Base-by-base conservation (phyloP, 169 alveolate genomes). In the Plasmodium chabaudi region DNA sequence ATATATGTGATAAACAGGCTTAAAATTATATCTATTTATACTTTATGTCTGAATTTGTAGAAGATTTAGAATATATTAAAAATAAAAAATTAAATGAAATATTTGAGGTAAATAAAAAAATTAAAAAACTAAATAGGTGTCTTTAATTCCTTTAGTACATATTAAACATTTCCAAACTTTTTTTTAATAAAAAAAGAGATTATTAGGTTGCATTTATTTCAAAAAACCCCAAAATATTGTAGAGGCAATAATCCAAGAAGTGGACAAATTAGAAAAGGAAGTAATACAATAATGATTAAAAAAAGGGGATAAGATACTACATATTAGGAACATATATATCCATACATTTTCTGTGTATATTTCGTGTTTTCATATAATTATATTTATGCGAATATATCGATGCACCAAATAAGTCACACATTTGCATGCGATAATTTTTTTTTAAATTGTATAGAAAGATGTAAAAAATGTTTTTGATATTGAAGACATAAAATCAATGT, bases 221-320 rank as follows among this genome's bases (percentile, higher is more conserved):
- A 57, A 68, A 67, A 82, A 69, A 55, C 90, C 90, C 13, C 57
- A 57, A 67, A 82, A 82, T 61, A 39, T 82, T n/a, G 56, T 82
- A 47, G 72, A 67, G 72, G 53, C 84, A 6, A 67, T 82, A 19
- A 82, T 82, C 49, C 63, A 55, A 23, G 74, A 82, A 61, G 39
- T 82, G 39, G 57, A 56, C 56, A 82, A 55, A 69, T 82, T 82
- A 82, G 90, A 82, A 60, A 68, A 21, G 42, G 44, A 82, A 19
- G 90, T 82, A 68, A 2, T 67, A 46, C 67, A 53, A 56, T 5
- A 15, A 65, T 17, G 44, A 39, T 17, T 60, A 17, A 34, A 17
- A 60, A 9, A 60, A 60, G 23, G 13, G 9, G 55, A 75, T 5
- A 46, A 75, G 46, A 75, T 6, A n/a, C 19, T 42, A 25, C 17